phyloP scores from a whole-genome alignment of 2,329 filamentous ascomycete species.

The Pseudocercospora macadamiae region DNA sequence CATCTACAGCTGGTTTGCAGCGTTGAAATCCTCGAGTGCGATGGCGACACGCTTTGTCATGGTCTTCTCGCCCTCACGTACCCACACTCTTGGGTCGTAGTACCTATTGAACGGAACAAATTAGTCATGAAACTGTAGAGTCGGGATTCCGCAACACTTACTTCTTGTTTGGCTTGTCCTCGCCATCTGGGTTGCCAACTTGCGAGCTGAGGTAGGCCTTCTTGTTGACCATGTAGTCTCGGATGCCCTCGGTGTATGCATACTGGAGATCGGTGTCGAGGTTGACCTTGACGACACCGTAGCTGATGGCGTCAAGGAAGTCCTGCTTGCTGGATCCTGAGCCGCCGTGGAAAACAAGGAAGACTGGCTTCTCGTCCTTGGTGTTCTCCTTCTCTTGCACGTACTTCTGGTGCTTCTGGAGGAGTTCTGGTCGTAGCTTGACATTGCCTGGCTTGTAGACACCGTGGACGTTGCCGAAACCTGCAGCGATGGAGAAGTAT shows the following conservation, averaged over 20 bases:
- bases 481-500: slow-evolving; percentile 97
- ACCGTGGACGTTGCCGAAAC: slow-evolving; percentile 98
- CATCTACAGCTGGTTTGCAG: slow-evolving; percentile 71
- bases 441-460: slow-evolving; percentile 99
- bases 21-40: slow-evolving; percentile 91
- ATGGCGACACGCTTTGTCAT: slow-evolving; percentile 81
- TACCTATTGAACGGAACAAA: slow-evolving; percentile 35
- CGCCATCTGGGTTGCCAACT: slow-evolving; percentile 93
- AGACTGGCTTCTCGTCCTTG: slow-evolving; percentile 86
- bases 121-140: slow-evolving; percentile 46
- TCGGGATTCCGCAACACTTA: slow-evolving; percentile 18
- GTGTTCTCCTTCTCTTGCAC: slow-evolving; percentile 78
- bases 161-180: slow-evolving; percentile 99
- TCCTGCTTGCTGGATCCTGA: slow-evolving; percentile 90
- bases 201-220: slow-evolving; percentile 87
- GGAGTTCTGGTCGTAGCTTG: slow-evolving; percentile 91
- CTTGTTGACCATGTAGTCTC: slow-evolving; percentile 92
- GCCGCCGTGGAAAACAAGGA: slow-evolving; percentile 99
- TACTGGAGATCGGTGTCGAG: slow-evolving; percentile 97
- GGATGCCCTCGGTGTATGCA: slow-evolving; percentile 88
- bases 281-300: slow-evolving; percentile 99
- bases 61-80: slow-evolving; percentile 95
- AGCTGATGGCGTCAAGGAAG: slow-evolving; percentile 83
- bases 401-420: slow-evolving; percentile 93
- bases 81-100: slow-evolving; percentile 85